Evolutionary conservation across 192 early-diverging fungal genomes (phyloP).

Genomic region (Backusella morwellensis): DNA sequence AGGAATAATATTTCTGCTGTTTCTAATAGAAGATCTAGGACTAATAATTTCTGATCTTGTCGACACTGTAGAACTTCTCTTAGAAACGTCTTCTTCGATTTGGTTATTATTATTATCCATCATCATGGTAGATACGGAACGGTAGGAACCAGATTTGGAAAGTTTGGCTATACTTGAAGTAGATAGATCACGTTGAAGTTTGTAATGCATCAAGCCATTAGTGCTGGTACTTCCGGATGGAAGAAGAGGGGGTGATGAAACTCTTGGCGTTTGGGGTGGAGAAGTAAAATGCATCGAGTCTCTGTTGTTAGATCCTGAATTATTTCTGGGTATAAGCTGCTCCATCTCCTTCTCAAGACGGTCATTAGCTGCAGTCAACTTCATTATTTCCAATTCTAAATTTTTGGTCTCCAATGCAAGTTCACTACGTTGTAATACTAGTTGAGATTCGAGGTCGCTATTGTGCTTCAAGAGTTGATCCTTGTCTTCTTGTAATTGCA

Average conservation of each 20-base stretch:
- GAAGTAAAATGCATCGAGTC: slow-evolving; percentile 11
- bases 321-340: slow-evolving; percentile 31
- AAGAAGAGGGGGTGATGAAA: slow-evolving; percentile 6
- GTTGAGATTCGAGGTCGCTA: slow-evolving; percentile 30
- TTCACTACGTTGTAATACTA: slow-evolving; percentile 22
- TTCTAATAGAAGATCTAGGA: background rate
- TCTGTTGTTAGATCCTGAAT: background rate
- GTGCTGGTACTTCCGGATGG: background rate
- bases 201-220: slow-evolving; percentile 8
- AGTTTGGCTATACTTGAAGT: slow-evolving; percentile 9
- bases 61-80: background rate
- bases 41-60: slow-evolving; percentile 5
- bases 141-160: slow-evolving; percentile 20
- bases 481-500: slow-evolving; percentile 26
- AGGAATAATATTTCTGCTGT: background rate
- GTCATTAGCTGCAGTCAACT: slow-evolving; percentile 35
- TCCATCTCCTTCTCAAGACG: slow-evolving; percentile 39
- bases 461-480: slow-evolving; percentile 23
- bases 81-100: background rate
- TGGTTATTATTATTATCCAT: background rate
- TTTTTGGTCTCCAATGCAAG: slow-evolving; percentile 25
- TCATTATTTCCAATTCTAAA: slow-evolving; percentile 29
- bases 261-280: slow-evolving; percentile 22
- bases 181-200: slow-evolving; percentile 18
- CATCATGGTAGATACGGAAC: slow-evolving; percentile 1